Conservation (phyloP, 2,329 filamentous ascomycete genomes). For the Knufia fluminis region DNA sequence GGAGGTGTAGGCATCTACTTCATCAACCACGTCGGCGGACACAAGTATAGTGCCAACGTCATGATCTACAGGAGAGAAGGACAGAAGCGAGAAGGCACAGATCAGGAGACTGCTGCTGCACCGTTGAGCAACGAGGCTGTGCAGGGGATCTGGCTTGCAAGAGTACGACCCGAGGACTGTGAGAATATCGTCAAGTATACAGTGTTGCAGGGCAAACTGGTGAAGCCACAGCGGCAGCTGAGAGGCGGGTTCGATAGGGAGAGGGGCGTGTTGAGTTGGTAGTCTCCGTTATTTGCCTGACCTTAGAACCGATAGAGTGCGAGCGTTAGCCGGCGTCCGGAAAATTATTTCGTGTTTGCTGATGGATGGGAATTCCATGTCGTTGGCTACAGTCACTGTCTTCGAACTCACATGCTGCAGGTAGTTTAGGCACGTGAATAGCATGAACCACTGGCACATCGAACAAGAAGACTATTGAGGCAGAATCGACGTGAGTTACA, state of each 20-base stretch:
- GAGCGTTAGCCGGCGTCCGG: too few species aligned
- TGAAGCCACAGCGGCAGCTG: slow-evolving; percentile 79
- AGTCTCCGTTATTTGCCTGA: too few species aligned
- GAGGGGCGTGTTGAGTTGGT: slow-evolving; percentile 83
- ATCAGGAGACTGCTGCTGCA: slow-evolving; percentile 29
- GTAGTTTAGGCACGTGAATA: too few species aligned
- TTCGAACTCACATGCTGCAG: too few species aligned
- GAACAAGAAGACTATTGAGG: too few species aligned
- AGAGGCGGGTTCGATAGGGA: slow-evolving; percentile 82
- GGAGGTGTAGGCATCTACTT: slow-evolving; percentile 95
- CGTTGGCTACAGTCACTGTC: too few species aligned
- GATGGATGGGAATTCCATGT: too few species aligned
- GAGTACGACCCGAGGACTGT: slow-evolving; percentile 78
- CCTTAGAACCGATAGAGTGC: too few species aligned
- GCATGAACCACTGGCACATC: too few species aligned
- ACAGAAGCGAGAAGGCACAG: slow-evolving; percentile 29
- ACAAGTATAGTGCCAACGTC: slow-evolving; percentile 93
- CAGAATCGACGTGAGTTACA: too few species aligned
- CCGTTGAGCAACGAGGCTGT: slow-evolving; percentile 48
- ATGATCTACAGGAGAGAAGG: slow-evolving; percentile 68
- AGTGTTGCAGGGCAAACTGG: slow-evolving; percentile 82
- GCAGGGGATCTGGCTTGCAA: slow-evolving; percentile 87
- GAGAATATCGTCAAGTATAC: slow-evolving; percentile 88
- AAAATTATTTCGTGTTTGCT: too few species aligned
- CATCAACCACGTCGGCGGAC: slow-evolving; percentile 89